A percentile compares a stretch with the other conserved stretches of the same genome.
Evolutionary conservation across 306 rosid species (phyloP).

Genomic region (Acmispon strigosus): DNA sequence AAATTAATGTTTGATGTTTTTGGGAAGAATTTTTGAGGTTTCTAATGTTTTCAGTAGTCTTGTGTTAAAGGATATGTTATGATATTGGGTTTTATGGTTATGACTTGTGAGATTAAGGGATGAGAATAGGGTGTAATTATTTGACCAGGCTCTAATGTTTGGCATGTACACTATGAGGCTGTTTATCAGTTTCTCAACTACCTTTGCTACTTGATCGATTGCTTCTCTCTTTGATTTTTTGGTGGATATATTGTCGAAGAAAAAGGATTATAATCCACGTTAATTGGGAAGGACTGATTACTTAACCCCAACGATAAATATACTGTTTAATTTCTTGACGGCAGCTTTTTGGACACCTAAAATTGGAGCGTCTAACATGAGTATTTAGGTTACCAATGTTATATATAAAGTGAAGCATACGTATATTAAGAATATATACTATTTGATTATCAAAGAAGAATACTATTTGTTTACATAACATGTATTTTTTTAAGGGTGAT

Average conservation of each 20-base stretch:
- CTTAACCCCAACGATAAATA: conserved; percentile 59
- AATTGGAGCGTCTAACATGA: background rate
- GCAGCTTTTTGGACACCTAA: conserved; percentile 12
- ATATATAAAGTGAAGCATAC: background rate
- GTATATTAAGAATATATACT: background rate
- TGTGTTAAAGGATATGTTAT: background rate
- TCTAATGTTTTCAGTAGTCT: background rate
- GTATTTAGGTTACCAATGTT: conserved; percentile 23
- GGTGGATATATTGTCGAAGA: conserved; percentile 57
- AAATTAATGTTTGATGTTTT: background rate
- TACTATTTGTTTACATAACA: too few species aligned
- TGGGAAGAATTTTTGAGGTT: background rate
- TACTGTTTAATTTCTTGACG: background rate
- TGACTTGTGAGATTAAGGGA: conserved; percentile 14
- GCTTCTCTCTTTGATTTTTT: background rate
- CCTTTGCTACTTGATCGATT: background rate
- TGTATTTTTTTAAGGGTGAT: too few species aligned
- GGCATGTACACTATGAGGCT: conserved; percentile 21
- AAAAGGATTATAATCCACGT: conserved; percentile 42
- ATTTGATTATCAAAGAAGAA: too few species aligned
- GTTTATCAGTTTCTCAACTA: conserved; percentile 70
- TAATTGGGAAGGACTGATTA: conserved; percentile 41
- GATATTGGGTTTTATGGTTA: conserved; percentile 19
- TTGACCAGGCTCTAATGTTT: conserved; percentile 10
- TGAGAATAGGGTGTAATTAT: background rate